Evolutionary conservation across 768 basidiomycete genomes (phyloP), one percentile per base, ranked within the genome.

Genomic region (Trametes cubensis): DNA sequence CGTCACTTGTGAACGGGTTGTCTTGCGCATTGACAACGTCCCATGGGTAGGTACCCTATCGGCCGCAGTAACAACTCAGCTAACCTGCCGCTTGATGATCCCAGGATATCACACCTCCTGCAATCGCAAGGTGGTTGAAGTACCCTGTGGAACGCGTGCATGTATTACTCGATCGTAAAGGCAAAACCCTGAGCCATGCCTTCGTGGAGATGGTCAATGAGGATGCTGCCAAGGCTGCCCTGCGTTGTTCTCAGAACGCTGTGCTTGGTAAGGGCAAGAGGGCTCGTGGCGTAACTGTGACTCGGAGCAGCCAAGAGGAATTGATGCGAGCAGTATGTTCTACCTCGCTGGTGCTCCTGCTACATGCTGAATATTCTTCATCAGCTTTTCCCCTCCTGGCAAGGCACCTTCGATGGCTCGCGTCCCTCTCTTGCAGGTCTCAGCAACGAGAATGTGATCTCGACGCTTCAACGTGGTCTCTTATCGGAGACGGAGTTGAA

Each of bases 121-220:
- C 83, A 57, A 89, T 92, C 55, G 74, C 72, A 11, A 74, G 77
- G 7, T 94, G 89, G 89, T 74, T 90, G 57, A 85, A 82, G 66
- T 88, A 89, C 61, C 87, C 88, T 18, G 74, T 86, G n/a, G 78
- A 81, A 55, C 83, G 85, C 52, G 88, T 87, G 8, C 89, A 93
- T 67, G 89, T 93, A 42, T 81, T 94, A 20, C 82, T 94, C 60
- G 92, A 94, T 67, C 78, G 81, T 40, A 87, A 89, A 66, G 92
- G 92, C 42, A 94, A 94, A 75, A 94, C 92, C 0, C 79, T 88
- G 56, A 90, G 88, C 64, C 92, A 94, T 73, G 92, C 92, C 1
- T 94, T 87, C 65, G 87, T 89, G 15, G 92, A 94, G 72, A 83
- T 92, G 63, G 76, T 76, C 23, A 80, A 82, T 62, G 83, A 86